Conservation (phyloP, 1,284 basidiomycete genomes). For the Irpex sp. region DNA sequence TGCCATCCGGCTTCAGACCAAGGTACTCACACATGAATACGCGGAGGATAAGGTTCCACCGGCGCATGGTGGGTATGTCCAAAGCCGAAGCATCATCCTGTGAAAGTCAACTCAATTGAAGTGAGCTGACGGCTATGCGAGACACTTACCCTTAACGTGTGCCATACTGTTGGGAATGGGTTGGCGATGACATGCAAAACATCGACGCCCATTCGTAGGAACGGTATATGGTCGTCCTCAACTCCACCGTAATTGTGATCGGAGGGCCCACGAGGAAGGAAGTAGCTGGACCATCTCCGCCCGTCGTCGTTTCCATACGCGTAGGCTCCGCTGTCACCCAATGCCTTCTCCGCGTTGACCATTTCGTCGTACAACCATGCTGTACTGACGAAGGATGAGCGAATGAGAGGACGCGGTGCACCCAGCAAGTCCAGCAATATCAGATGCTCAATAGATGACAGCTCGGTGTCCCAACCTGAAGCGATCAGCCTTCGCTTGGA, state of each 20-base stretch:
- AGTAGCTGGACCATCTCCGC: slow-evolving; percentile 58
- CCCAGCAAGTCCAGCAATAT: slow-evolving; percentile 91
- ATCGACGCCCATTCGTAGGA: slow-evolving; percentile 81
- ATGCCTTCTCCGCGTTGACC: slow-evolving; percentile 59
- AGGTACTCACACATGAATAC: slow-evolving; percentile 92
- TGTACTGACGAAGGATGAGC: slow-evolving; percentile 83
- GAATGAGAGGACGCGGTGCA: slow-evolving; percentile 65
- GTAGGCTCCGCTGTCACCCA: slow-evolving; percentile 62
- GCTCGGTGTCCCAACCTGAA: slow-evolving; percentile 48
- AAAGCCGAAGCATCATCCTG: slow-evolving; percentile 89
- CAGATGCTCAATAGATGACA: slow-evolving; percentile 84
- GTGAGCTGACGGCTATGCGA: neutral
- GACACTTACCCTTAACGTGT: slow-evolving; percentile 62
- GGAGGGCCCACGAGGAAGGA: slow-evolving; percentile 42
- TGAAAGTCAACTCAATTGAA: neutral
- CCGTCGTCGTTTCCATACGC: slow-evolving; percentile 37
- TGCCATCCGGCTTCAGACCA: slow-evolving; percentile 50
- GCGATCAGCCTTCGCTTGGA: slow-evolving; percentile 58
- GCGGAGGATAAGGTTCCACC: slow-evolving; percentile 88
- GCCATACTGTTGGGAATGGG: slow-evolving; percentile 94
- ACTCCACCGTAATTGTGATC: slow-evolving; percentile 59
- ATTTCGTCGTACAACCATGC: slow-evolving; percentile 88
- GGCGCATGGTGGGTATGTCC: slow-evolving; percentile 81
- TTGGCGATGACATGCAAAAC: slow-evolving; percentile 88
- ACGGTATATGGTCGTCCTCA: slow-evolving; percentile 95